Evolutionary conservation across 257 asterid species (phyloP).

Genomic region (Scutellaria minor): DNA sequence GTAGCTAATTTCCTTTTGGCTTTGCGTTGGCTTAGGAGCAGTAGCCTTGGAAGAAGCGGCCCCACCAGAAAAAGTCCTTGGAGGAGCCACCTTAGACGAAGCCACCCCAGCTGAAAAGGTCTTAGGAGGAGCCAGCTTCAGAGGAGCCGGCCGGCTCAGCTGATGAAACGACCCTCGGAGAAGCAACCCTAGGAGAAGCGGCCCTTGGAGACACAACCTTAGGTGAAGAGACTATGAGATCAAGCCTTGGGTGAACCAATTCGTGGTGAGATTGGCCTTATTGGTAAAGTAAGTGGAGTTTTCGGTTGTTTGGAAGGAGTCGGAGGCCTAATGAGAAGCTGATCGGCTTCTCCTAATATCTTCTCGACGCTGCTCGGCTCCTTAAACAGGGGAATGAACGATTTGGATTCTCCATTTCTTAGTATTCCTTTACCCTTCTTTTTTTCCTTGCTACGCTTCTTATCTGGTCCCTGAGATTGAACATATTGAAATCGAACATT

Average conservation of each 20-base stretch:
- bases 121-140: slow-evolving; percentile 16
- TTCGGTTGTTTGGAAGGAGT: slow-evolving; percentile 51
- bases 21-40: slow-evolving; percentile 42
- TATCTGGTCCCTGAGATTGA: slow-evolving; percentile 63
- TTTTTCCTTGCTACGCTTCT: slow-evolving; percentile 71
- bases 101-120: slow-evolving; percentile 22
- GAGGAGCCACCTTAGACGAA: neutral
- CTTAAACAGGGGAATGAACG: slow-evolving; percentile 82
- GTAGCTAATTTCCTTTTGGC: slow-evolving; percentile 52
- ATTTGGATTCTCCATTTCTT: slow-evolving; percentile 65
- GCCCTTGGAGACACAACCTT: slow-evolving; percentile 43
- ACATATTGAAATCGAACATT: neutral
- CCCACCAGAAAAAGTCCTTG: neutral
- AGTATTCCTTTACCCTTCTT: slow-evolving; percentile 72
- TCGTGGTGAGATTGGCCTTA: slow-evolving; percentile 53
- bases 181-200: slow-evolving; percentile 34
- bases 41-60: slow-evolving; percentile 36
- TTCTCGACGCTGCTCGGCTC: slow-evolving; percentile 95
- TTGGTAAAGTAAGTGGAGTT: slow-evolving; percentile 48
- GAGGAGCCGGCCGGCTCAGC: slow-evolving; percentile 37
- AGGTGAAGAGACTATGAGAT: slow-evolving; percentile 54
- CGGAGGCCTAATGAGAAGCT: slow-evolving; percentile 61
- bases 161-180: slow-evolving; percentile 37
- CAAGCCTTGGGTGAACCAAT: slow-evolving; percentile 50
- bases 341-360: slow-evolving; percentile 90